Evolutionary conservation across 1,284 basidiomycete genomes (phyloP), one percentile per base, ranked within the genome.

Genomic region (Sanghuangporus baumii): DNA sequence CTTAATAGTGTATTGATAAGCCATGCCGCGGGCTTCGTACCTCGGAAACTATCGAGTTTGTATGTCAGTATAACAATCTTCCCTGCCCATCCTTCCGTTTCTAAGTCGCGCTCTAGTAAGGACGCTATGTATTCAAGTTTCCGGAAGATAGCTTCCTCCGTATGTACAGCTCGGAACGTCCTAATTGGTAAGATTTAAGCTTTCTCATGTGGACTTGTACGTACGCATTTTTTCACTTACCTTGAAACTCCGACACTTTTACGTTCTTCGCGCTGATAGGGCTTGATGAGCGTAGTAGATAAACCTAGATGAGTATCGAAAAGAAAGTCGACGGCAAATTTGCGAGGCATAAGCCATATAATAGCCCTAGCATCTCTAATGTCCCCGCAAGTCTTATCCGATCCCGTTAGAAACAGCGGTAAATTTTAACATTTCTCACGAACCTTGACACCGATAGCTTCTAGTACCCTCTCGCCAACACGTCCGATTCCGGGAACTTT

Each of bases 221-320:
- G 41, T 56, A 12, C 36, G 67, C 26, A 55, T 46, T 9, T 41
- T 38, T 60, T 59, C 26, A 66, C 72, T 56, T 68, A 93, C 91
- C 89, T 80, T 76, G 97, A 95, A 20, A 89, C 85, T 1, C 95
- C 94, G 38, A 97, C 91, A 66, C 92, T 94, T 75, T 95, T 96
- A 52, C 91, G 79, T 70, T 92, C 89, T 67, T 92, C 91, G 65
- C 93, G 78, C 66, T 81, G 81, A 56, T 84, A 79, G 1, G 93
- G 87, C 65, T 86, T 78, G 12, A 97, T 92, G 3, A 82, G 75
- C 68, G 94, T 96, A 4, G 87, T 89, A 0, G 88, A 87, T 46
- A 96, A 86, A 2, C 95, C 95, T 5, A 96, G 83, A 73, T 94
- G 83, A 0, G 88, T 88, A 64, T 82, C 80, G 62, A 95, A 81